Evolutionary conservation across 495 filamentous ascomycete genomes (phyloP), one percentile per base, ranked within the genome.

Genomic region (Immersiella caudata): DNA sequence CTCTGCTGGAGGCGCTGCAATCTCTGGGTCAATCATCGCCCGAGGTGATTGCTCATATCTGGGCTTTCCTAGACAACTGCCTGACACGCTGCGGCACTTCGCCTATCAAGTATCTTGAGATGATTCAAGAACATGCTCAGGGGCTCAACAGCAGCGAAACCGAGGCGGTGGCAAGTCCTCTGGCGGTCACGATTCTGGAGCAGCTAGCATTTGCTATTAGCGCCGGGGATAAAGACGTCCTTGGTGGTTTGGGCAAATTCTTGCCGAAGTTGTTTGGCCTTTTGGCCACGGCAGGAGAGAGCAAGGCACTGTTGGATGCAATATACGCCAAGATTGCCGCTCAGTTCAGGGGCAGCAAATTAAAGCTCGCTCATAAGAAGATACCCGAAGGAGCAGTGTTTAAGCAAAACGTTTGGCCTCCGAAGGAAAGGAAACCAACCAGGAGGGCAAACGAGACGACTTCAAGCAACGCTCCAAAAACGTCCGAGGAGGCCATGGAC

Each of bases 41-140:
- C 0, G 57, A 59, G 2, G 29, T 14, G 6, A 26, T 70, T 16
- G 49, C 70, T 2, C 63, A 57, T 8, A 67, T 88, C 0, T 86
- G 87, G 75, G 67, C 84, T 4, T 97, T 94, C 70, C 73, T 97
- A 60, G 93, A 97, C 67, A 91, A 93, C 58, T 95, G 92, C 74
- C 79, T 89, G 20, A 84, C 84, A 50, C 86, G 92, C 18, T 88
- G 89, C 57, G 86, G 87, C 6, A 88, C 86, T 60, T 86, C 86
- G 49, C 88, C 90, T 6, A 85, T 92, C 70, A 93, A 96, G 71
- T 94, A 95, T 72, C 77, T 90, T 7, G 86, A 90, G 64, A 71
- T 79, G 60, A 76, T 81, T 16, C 74, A 83, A 36, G 79, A 80
- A 40, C 66, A 77, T 3, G 70, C 76, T 21, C 66, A 65, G 18